Evolutionary conservation across 2,329 filamentous ascomycete species (phyloP), one percentile per base, ranked within the genome.

Genomic region (Mariannaea elegans): DNA sequence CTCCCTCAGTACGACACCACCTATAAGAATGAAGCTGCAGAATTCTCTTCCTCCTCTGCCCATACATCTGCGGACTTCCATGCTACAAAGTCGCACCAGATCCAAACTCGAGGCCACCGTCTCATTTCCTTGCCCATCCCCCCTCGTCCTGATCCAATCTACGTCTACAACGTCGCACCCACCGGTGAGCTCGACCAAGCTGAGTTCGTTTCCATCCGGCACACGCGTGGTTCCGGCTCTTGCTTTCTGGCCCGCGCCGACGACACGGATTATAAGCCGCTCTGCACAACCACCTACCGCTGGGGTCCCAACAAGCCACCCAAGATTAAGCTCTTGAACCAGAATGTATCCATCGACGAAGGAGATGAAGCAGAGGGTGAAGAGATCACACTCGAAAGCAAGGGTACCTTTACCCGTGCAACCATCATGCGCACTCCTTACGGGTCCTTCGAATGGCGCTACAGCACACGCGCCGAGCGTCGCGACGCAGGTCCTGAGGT

Each of bases 361-460:
- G 39, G 45, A 10, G 13, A 18, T 32, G 45, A 24, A 71, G 45
- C 6, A 1, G 19, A 48, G 41, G 16, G 65, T 14, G 69, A 75
- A 5, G 71, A 72, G 10, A 65, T 73, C 8, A 67, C 70, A 36
- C 66, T 72, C 29, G 50, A 47, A 16, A 65, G 71, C 54, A 72
- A 77, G 18, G 79, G 78, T 60, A 75, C 81, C 67, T 74, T 79
- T 3, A 83, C 82, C 13, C 81, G 84, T 29, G 74, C 80, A 2
- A 76, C 79, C 29, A 67, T 64, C 7, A 82, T 88, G 64, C 72
- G 74, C 38, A 81, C 81, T 9, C 79, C 78, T 9, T 74, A 81
- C 34, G 84, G 84, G 14, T 77, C 73, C 1, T 86, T 86, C 57
- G 77, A 81, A 61, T 89, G 87, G 86, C 78, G 80, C 12, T 88